A percentile compares a stretch with the other conserved stretches of the same genome.
Evolutionary conservation across 768 basidiomycete species (phyloP).

Genomic region (Pilatotrama ljubarskyi): DNA sequence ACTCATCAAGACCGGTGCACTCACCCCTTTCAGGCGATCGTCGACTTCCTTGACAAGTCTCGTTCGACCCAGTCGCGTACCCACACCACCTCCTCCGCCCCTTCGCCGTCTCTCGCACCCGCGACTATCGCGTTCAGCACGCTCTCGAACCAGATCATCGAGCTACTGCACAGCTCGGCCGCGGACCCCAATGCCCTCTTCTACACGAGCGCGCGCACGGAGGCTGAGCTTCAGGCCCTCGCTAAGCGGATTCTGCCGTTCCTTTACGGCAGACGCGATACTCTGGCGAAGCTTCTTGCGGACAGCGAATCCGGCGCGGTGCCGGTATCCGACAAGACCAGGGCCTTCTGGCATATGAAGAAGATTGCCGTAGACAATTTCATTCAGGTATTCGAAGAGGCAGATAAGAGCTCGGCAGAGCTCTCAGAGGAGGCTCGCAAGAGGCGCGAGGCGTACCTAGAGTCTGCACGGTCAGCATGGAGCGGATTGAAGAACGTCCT

Average conservation of each 20-base stretch:
- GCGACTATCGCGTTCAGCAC: conserved; percentile 74
- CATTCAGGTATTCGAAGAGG: conserved; percentile 47
- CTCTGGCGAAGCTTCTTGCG: conserved; percentile 45
- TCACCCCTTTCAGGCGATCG: conserved; percentile 52
- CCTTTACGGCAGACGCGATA: conserved; percentile 49
- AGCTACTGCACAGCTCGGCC: conserved; percentile 60
- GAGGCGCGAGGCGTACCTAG: conserved; percentile 52
- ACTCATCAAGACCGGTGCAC: not conserved
- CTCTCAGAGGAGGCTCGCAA: conserved; percentile 41
- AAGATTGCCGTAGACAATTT: conserved; percentile 44
- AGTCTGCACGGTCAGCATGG: conserved; percentile 54
- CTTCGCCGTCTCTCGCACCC: conserved; percentile 75
- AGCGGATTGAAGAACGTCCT: conserved; percentile 47
- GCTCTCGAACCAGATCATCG: conserved; percentile 45
- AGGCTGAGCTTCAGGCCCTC: conserved; percentile 49
- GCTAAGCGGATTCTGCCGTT: conserved; percentile 43
- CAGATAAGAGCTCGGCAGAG: conserved; percentile 40
- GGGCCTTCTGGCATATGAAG: conserved; percentile 61
- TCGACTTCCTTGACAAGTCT: conserved; percentile 83
- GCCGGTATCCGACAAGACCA: conserved; percentile 61
- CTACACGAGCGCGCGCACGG: conserved; percentile 59
- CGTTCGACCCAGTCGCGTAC: conserved; percentile 68
- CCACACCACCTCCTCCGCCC: conserved; percentile 67
- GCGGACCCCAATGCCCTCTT: conserved; percentile 64
- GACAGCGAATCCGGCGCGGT: conserved; percentile 51